A percentile compares a stretch with the other conserved stretches of the same genome.
These are phyloP conservation scores for Coemansia aciculifera DNA, from an alignment of 192 early-diverging fungal species.

Conservation along the genomic window DNA sequence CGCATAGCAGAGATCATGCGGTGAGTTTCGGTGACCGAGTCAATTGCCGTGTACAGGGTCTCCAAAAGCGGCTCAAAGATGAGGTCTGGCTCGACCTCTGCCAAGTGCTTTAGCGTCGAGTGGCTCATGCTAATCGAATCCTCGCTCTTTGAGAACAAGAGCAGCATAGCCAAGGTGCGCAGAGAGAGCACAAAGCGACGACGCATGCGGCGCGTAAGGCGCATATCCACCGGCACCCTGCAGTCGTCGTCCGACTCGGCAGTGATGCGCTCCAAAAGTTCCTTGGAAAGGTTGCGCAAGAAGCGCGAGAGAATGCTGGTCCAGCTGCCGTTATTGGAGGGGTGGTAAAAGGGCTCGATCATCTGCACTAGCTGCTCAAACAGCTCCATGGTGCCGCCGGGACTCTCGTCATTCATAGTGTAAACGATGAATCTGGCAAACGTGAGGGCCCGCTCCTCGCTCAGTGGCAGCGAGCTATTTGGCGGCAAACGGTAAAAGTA, in stretches of 20 bases:
- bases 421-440: constrained; percentile 81
- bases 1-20: constrained; percentile 83
- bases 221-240: constrained; percentile 18
- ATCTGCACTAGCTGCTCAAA: constrained; percentile 79
- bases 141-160: constrained; percentile 53
- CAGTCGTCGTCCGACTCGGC: constrained; percentile 29
- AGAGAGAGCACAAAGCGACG: constrained; percentile 45
- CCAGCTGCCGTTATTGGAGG: constrained; percentile 91
- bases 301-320: constrained; percentile 71
- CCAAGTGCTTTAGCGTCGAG: constrained; percentile 50
- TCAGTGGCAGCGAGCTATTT: constrained; percentile 34
- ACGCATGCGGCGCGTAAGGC: constrained; percentile 34
- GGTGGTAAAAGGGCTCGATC: constrained; percentile 87
- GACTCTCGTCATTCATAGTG: constrained; percentile 63
- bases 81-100: constrained; percentile 69
- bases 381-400: constrained; percentile 59
- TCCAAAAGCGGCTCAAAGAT: constrained; percentile 83
- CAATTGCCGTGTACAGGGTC: constrained; percentile 82
- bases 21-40: constrained; percentile 74
- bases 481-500: constrained; percentile 37
- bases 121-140: constrained; percentile 45
- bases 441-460: constrained; percentile 46
- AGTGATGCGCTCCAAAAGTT: constrained; percentile 65
- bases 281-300: constrained; percentile 62
- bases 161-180: constrained; percentile 44